Conservation (phyloP, 148 eudicot species). For the Rhododendron ferrugineum region DNA sequence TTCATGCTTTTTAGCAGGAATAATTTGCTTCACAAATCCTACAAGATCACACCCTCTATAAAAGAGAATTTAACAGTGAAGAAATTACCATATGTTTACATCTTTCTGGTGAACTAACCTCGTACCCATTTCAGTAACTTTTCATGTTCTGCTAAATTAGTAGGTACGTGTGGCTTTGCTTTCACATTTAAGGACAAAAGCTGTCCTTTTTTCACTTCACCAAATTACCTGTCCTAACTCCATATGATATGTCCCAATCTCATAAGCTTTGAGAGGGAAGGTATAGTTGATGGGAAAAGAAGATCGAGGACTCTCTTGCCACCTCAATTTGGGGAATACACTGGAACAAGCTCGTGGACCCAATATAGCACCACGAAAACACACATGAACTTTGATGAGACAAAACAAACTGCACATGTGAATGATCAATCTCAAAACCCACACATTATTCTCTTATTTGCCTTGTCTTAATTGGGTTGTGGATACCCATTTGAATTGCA, state of each 20-base stretch:
- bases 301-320: conserved; percentile 5
- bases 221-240: conserved; percentile 1
- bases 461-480: neutral
- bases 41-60: neutral
- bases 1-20: neutral
- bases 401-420: neutral
- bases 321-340: neutral
- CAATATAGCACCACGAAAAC: neutral
- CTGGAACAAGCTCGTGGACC: conserved; percentile 7
- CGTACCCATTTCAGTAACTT: neutral
- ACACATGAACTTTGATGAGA: neutral
- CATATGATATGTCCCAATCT: neutral
- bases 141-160: neutral
- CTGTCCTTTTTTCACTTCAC: conserved; percentile 8
- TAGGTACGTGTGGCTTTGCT: neutral
- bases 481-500: neutral
- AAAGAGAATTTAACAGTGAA: neutral
- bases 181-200: neutral
- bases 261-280: conserved; percentile 4
- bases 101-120: neutral
- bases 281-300: neutral
- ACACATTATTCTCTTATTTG: neutral
- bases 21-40: neutral
- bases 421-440: neutral
- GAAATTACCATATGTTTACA: neutral